Percentiles rank a stretch among this genome's conserved stretches.
These are phyloP conservation scores for Penicillium mononematosum DNA, from an alignment of 495 filamentous ascomycete genomes.

Conservation along the genomic window DNA sequence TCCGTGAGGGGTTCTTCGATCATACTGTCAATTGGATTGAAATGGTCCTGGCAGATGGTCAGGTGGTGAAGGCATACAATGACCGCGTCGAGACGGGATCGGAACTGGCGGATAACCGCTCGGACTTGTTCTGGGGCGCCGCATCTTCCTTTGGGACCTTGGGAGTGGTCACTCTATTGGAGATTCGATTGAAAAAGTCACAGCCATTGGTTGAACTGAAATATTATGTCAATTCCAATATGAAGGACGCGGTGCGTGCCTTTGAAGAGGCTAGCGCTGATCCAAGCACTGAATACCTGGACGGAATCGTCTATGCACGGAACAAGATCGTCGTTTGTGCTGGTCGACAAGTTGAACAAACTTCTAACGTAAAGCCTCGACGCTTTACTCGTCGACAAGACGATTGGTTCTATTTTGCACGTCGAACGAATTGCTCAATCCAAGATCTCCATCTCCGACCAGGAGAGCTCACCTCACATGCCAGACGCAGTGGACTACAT, in stretches of 20 bases:
- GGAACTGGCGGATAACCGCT: slow-evolving; percentile 29
- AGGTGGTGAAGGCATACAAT: slow-evolving; percentile 38
- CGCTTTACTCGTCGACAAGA: slow-evolving; percentile 50
- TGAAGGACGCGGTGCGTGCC: slow-evolving; percentile 40
- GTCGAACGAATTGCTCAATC: slow-evolving; percentile 28
- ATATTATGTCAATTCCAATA: slow-evolving; percentile 43
- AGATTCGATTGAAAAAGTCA: slow-evolving; percentile 50
- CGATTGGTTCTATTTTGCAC: slow-evolving; percentile 61
- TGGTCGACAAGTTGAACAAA: slow-evolving; percentile 42
- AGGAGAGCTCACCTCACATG: background rate
- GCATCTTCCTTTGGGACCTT: slow-evolving; percentile 53
- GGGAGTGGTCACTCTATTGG: slow-evolving; percentile 53
- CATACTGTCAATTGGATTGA: slow-evolving; percentile 50
- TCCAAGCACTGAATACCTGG: slow-evolving; percentile 51
- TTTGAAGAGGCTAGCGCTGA: slow-evolving; percentile 34
- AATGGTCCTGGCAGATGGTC: slow-evolving; percentile 54
- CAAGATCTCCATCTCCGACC: background rate
- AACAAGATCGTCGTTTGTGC: slow-evolving; percentile 48
- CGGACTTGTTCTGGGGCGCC: slow-evolving; percentile 54
- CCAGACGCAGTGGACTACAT: slow-evolving; percentile 40
- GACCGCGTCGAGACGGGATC: slow-evolving; percentile 4
- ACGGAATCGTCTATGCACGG: slow-evolving; percentile 51
- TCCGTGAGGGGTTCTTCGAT: slow-evolving; percentile 58
- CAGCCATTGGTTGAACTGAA: slow-evolving; percentile 49
- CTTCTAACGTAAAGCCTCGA: slow-evolving; percentile 19